Evolutionary conservation across 441 rosid genomes (phyloP).

Genomic region (Erysimum cheiri): DNA sequence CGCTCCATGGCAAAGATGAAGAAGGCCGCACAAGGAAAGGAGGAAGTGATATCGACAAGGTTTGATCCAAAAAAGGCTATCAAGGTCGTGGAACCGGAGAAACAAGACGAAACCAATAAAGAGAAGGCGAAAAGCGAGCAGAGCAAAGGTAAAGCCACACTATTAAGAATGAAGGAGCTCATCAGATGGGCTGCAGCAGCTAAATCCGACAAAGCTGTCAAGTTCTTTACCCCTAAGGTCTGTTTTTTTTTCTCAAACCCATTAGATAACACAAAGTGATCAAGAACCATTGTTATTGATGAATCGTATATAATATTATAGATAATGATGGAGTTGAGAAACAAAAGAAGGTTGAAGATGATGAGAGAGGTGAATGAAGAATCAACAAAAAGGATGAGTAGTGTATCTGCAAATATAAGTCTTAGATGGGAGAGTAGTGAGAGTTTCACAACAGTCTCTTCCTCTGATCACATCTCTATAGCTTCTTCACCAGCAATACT

Average conservation of each 20-base stretch:
- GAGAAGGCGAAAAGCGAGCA: constrained; percentile 54
- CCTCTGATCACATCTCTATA: constrained; percentile 54
- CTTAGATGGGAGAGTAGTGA: constrained; percentile 77
- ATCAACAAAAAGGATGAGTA: constrained; percentile 49
- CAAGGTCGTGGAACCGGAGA: constrained; percentile 53
- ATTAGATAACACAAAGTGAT: constrained; percentile 1
- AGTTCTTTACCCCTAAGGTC: constrained; percentile 71
- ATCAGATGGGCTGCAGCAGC: constrained; percentile 77
- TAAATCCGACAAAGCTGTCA: constrained; percentile 65
- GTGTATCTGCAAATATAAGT: constrained; percentile 73
- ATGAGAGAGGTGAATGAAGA: constrained; percentile 58
- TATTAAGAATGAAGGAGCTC: constrained; percentile 78
- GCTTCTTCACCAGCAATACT: constrained; percentile 56
- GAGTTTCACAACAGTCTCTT: constrained; percentile 63
- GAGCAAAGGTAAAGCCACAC: constrained; percentile 48
- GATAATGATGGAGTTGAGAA: constrained; percentile 60
- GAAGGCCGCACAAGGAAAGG: constrained; percentile 40
- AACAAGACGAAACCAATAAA: constrained; percentile 33
- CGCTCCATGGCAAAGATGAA: constrained; percentile 56
- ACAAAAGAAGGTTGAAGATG: constrained; percentile 55
- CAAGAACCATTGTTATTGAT: constrained; percentile 19
- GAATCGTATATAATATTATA: constrained; percentile 24
- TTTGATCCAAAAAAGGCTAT: constrained; percentile 52
- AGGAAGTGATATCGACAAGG: constrained; percentile 34
- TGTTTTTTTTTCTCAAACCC: background rate